Evolutionary conservation across 192 early-diverging fungal genomes (phyloP), one percentile per base, ranked within the genome.

Genomic region (Mortierella antarctica): DNA sequence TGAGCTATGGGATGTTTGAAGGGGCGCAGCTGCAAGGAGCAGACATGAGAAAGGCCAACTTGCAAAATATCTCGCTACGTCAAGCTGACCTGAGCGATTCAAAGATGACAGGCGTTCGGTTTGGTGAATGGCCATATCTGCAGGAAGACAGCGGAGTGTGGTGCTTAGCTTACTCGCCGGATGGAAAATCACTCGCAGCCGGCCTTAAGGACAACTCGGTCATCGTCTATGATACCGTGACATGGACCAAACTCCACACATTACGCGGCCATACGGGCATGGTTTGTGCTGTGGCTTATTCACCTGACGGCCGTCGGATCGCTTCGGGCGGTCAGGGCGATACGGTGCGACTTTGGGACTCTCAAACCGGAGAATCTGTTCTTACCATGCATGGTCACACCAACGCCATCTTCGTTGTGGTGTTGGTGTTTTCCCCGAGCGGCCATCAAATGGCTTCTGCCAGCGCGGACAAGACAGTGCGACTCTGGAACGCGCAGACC

Each of bases 111-210:
- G 61, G 46, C 5, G 61, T 23, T 1, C 61, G 49, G 23, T 63
- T 63, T 63, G 61, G 61, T 2, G 61, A 63, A 23, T 63, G 42
- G 61, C 61, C 61, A 21, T 63, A 23, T 63, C 61, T 63, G 9
- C 15, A 31, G 6, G 46, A 47, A 46, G 46, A 63, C 10, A 7
- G 9, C 12, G 46, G 49, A 23, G 61, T 63, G 42, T 9, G 21
- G 18, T 14, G 8, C n/a, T 65, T 18, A 17, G 31, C 51, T 9
- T 54, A 53, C 47, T 53, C 62, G 31, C 50, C 50, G 9, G 62
- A 65, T 17, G 49, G 62, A 0, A 52, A 41, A 4, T 11, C 11
- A 2, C 39, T 65, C 50, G 31, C 50, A 1, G 13, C 42, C 10
- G 50, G 6, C 13, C 48, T 53, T 23, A 14, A 3, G 2, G 51